These are phyloP conservation scores for Pseudoturritis turrita DNA, from an alignment of 345 rosid species.

Conservation along the genomic window DNA sequence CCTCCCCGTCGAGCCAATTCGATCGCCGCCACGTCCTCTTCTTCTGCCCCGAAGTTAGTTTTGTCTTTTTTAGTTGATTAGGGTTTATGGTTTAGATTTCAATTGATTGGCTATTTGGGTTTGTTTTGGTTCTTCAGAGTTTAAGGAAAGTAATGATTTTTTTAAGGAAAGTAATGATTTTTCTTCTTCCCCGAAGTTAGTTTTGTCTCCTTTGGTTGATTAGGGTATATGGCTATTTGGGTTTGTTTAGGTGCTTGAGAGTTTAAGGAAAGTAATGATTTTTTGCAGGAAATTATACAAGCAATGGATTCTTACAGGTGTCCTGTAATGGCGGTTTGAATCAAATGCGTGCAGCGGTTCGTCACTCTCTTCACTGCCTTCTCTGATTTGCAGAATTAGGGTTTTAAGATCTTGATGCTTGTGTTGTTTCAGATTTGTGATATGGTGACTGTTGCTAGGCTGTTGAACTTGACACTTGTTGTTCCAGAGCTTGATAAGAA, in stretches of 20 bases:
- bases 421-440: constrained; percentile 63
- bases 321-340: constrained; percentile 93
- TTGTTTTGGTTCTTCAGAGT: neutral
- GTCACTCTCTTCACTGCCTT: constrained; percentile 12
- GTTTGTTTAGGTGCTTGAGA: neutral
- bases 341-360: constrained; percentile 93
- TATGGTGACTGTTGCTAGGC: constrained; percentile 78
- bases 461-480: constrained; percentile 86
- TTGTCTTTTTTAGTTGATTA: neutral
- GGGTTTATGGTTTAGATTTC: neutral
- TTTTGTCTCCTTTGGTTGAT: neutral
- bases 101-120: neutral
- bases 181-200: constrained; percentile 52
- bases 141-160: neutral
- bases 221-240: neutral
- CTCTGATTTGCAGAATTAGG: neutral
- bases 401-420: neutral
- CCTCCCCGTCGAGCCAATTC: constrained; percentile 30
- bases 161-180: neutral
- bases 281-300: constrained; percentile 63
- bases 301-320: constrained; percentile 71
- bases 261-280: neutral
- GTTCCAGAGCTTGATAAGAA: constrained; percentile 95
- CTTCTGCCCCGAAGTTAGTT: constrained; percentile 52
- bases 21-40: constrained; percentile 35